Base-by-base conservation (phyloP, 2,329 filamentous ascomycete species). In the Calonectria crousiana region DNA sequence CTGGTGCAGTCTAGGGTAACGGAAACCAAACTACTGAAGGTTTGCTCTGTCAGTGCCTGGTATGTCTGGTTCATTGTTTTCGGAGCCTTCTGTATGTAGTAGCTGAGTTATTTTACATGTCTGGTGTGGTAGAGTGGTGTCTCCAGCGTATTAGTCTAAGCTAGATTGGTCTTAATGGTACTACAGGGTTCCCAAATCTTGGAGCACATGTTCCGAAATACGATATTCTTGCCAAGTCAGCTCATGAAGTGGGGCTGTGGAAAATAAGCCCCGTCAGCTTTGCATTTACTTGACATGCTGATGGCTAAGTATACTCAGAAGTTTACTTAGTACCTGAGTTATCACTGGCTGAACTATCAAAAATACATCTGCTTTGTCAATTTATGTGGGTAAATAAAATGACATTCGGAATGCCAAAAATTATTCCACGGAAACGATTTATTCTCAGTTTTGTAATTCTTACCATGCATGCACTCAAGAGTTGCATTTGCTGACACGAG, bases 401-500 rank as follows among this genome's bases (percentile, higher is more conserved):
- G 8, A 5, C 8, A 20, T 20, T 16, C 18, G 6, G 41, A 23
- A 6, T 11, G 4, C n/a, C 11, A 5, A 14, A 1, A 47, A 10
- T 32, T 32, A 3, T 30, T 32, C 3, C 14, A 11, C 8, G 18
- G 2, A 11, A 32, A 34, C 8, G 3, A 8, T 10, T n/a, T 11
- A 34, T 9, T 9, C 1, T 10, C 0, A 18, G n/a, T 4, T 38
- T 23, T 14, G 56, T n/a, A 1, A 34, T n/a, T 30, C 9, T 56
- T 56, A 23, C 30, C 18, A 2, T 20, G 52, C 18, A n/a, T 62
- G 14, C 36, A 62, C 34, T 3, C 5, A 3, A n/a, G 23, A 26
- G 56, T 62, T 62, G 10, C 34, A 62, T 62, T 41, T 62, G 56
- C 56, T 62, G 38, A 62, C 56, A 38, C 38, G 56, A 62, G 56